Base-by-base conservation (phyloP, 306 rosid genomes). In the Carpinus fangiana region DNA sequence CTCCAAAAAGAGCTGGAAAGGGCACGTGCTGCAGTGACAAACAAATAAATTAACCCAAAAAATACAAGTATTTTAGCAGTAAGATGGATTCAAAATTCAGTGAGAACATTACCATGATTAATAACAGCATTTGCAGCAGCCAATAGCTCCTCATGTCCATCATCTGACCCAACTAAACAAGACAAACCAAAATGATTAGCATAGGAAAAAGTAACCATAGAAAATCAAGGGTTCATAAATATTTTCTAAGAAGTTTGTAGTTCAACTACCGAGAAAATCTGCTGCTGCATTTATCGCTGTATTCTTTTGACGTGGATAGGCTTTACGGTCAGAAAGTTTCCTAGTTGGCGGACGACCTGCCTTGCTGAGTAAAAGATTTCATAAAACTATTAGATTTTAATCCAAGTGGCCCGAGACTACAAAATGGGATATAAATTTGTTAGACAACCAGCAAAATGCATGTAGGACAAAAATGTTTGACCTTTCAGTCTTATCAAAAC, bases 271-370 rank as follows among this genome's bases (percentile, higher is more conserved):
- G 26, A 85, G 89, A 90, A 93, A 89, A 81, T 95, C 99, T 77
- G 96, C 79, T 26, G 91, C 87, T 73, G 89, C 80, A 82, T 87
- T 92, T 17, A 85, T 75, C 41, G 90, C 84, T 77, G 93, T 77
- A 84, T 89, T 91, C 84, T 95, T 95, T 84, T 93, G 98, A 78
- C 99, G 97, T 72, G 95, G 86, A 80, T 93, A 93, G 18, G 98
- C 88, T 83, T 91, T 96, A 34, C 99, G 97, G 79, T 93, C 98
- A 78, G 98, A 90, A 59, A 91, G 93, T 84, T 92, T 93, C 84
- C 98, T 90, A 56, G 96, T 90, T 82, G 97, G 98, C 51, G 99
- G 99, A 84, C 99, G 99, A 74, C 99, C 99, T 59, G 91, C 90
- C 89, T 91, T 93, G 90, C 99, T 96, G 98, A 86, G 84, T 78